Evolutionary conservation across 164 flowering plant species (phyloP), one percentile per base, ranked within the genome.

Genomic region (Cinnamomum chago): DNA sequence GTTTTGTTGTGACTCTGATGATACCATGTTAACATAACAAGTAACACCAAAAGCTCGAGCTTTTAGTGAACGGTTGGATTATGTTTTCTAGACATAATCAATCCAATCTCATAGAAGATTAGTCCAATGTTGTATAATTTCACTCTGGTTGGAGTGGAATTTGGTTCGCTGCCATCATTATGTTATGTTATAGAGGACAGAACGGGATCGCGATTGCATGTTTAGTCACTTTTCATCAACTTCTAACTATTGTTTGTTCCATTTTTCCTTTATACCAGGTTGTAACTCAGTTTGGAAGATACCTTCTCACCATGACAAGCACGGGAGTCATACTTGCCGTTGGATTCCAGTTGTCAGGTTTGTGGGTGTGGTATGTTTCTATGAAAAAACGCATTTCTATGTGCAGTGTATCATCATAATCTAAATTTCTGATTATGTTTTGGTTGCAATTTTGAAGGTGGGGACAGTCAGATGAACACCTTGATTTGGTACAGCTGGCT

Each of bases 401-500:
- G 67, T 47, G 58, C 65, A 28, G 28, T 40, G 15, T 47, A 27
- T 30, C 30, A 65, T 7, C n/a, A 50, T 27, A 40, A 9, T 77
- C 50, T 60, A 47, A 20, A 12, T 52, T 68, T 50, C 25, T 11
- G 62, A 3, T 67, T 23, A 27, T 20, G 3, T 68, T 47, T 15
- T 67, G 28, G 10, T 76, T 30, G 50, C 6, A 27, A 70, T 72
- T 83, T 72, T 30, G 52, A 81, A 93, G 98, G 99, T 78, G 99
- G 98, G 71, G 93, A 95, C 78, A 83, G 83, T 70, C 93, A 90
- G 80, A 83, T 95, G 98, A 79, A 89, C 79, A 73, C 82, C 3
- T 79, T 95, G 85, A 87, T 93, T 75, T 93, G 98, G 99, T 93
- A 90, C 84, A 95, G 99, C 78, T 95, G 99, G 99, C 94, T 95